Conservation (phyloP, 495 filamentous ascomycete species). For the Pyronema domesticum region DNA sequence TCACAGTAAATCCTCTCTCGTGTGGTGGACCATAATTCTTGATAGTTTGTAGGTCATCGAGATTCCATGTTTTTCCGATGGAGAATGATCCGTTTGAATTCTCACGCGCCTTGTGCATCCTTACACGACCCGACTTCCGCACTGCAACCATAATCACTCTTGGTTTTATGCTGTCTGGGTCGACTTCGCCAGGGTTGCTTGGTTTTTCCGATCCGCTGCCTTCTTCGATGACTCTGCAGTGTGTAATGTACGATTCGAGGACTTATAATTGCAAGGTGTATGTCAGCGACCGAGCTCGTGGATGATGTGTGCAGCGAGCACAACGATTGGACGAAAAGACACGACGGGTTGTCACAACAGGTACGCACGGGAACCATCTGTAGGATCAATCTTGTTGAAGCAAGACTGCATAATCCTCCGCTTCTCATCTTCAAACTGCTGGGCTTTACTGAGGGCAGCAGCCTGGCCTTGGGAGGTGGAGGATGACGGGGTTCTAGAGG, state of each 20-base stretch:
- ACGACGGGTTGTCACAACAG: neutral
- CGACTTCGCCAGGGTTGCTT: constrained; percentile 35
- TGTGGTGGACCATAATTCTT: constrained; percentile 55
- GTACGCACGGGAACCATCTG: constrained; percentile 2
- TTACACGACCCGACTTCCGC: constrained; percentile 74
- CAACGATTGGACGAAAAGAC: neutral
- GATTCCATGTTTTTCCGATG: constrained; percentile 92
- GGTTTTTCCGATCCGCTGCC: constrained; percentile 63
- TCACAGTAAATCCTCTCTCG: constrained; percentile 71
- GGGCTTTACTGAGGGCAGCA: constrained; percentile 45
- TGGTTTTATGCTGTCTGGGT: constrained; percentile 61
- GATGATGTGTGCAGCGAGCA: neutral
- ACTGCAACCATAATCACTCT: constrained; percentile 85
- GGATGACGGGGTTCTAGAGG: constrained; percentile 9
- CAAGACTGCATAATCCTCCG: constrained; percentile 77
- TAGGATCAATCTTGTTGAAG: constrained; percentile 64
- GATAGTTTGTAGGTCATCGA: constrained; percentile 68
- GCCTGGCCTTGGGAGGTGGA: neutral
- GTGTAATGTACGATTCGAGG: constrained; percentile 91
- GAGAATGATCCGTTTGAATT: constrained; percentile 87
- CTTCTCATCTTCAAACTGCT: constrained; percentile 93
- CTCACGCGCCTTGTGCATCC: constrained; percentile 91
- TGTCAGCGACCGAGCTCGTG: constrained; percentile 24
- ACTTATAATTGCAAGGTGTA: constrained; percentile 26
- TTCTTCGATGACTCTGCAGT: constrained; percentile 79